Conservation (phyloP, 352 stramenopile species). For the Globisporangium abappressorium region DNA sequence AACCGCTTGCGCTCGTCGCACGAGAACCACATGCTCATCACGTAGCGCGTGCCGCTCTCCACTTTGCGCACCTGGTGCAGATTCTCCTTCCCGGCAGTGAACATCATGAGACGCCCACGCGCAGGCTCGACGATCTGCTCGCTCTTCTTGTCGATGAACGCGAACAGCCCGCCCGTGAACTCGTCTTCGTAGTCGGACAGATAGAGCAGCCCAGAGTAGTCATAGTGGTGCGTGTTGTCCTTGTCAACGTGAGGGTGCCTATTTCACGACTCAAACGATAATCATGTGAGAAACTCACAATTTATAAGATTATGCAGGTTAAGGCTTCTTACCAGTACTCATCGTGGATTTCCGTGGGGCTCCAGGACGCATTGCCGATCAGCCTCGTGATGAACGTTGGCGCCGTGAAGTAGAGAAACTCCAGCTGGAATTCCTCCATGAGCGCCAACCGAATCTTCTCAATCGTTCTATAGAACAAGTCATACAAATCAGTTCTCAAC, state of each 20-base stretch:
- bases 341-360: constrained; percentile 80
- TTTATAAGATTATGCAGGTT: neutral
- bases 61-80: constrained; percentile 78
- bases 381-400: constrained; percentile 92
- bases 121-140: constrained; percentile 75
- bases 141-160: constrained; percentile 79
- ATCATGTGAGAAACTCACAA: neutral
- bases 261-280: too few species aligned
- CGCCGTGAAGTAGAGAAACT: constrained; percentile 89
- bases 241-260: constrained; percentile 91
- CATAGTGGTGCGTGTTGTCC: constrained; percentile 93
- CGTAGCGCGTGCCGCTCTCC: constrained; percentile 76
- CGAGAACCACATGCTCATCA: constrained; percentile 93
- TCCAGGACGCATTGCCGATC: constrained; percentile 82
- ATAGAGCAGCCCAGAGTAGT: constrained; percentile 91
- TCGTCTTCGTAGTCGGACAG: constrained; percentile 77
- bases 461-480: constrained; percentile 37
- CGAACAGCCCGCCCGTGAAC: constrained; percentile 89
- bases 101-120: constrained; percentile 84
- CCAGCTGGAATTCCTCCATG: constrained; percentile 76
- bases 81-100: constrained; percentile 89
- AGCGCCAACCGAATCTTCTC: constrained; percentile 74
- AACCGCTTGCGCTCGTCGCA: constrained; percentile 85
- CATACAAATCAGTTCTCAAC: neutral
- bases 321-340: constrained; percentile 79